phyloP scores from a whole-genome alignment of 2,329 filamentous ascomycete species.

The Diaporthe caulivora region DNA sequence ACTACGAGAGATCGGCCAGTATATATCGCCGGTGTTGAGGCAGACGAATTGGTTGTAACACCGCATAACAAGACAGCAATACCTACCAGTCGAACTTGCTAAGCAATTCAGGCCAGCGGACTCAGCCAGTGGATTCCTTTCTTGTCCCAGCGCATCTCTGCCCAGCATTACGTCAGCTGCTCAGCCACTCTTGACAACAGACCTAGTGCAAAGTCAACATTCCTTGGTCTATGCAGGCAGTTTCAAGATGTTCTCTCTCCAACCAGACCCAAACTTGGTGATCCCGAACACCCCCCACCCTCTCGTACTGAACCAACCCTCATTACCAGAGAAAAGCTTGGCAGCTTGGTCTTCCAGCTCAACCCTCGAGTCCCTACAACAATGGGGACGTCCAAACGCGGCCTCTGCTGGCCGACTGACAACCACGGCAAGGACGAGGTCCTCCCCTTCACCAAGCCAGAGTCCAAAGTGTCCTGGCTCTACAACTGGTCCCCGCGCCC shows the following conservation, averaged over 20 bases:
- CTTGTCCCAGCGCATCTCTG: background rate
- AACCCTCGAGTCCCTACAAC: background rate
- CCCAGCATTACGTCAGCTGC: constrained; percentile 18
- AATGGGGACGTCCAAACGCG: constrained; percentile 40
- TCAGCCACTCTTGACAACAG: constrained; percentile 27
- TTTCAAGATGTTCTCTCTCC: background rate
- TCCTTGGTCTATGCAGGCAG: background rate
- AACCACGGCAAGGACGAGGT: constrained; percentile 42
- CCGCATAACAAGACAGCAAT: background rate
- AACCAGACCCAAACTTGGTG: background rate
- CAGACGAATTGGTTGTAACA: too few relatives aligned
- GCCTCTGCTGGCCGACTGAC: constrained; percentile 42
- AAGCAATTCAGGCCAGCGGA: too few relatives aligned
- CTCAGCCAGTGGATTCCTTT: background rate
- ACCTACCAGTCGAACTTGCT: background rate
- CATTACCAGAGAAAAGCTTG: too few relatives aligned
- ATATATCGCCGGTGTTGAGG: too few relatives aligned
- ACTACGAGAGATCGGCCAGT: too few relatives aligned
- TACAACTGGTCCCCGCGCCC: constrained; percentile 45
- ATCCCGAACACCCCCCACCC: background rate
- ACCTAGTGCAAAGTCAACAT: background rate
- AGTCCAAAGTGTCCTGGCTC: constrained; percentile 42
- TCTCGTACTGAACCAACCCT: fast-evolving
- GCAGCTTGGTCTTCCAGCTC: too few relatives aligned
- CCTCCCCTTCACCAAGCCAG: constrained; percentile 47